Percentiles rank a stretch among this genome's conserved stretches.
phyloP scores from a whole-genome alignment of 768 basidiomycete species.

The Krasilnikovozyma curviuscula region DNA sequence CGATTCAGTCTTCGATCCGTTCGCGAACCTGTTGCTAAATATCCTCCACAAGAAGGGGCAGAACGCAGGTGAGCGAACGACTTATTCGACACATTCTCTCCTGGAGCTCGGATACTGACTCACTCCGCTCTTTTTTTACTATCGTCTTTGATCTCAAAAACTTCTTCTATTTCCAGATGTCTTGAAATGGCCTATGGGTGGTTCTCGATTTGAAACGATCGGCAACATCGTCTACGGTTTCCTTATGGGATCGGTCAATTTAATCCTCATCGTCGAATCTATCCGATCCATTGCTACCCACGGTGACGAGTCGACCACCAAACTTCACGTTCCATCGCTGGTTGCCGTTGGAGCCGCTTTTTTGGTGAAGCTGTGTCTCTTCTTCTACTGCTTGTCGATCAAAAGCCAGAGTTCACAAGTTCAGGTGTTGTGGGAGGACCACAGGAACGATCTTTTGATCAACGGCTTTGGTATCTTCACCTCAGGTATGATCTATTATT shows the following conservation, averaged over 20 bases:
- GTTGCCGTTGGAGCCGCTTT: conserved; percentile 62
- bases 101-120: not conserved
- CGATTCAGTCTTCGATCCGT: conserved; percentile 40
- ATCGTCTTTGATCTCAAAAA: too few relatives aligned
- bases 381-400: conserved; percentile 66
- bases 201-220: conserved; percentile 72
- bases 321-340: conserved; percentile 63
- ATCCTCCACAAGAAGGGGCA: conserved; percentile 57
- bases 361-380: conserved; percentile 76
- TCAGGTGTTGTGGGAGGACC: conserved; percentile 87
- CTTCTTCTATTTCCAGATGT: too few relatives aligned
- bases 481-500: too few relatives aligned
- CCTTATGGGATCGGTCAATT: conserved; percentile 67
- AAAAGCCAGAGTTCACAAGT: conserved; percentile 39
- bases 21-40: conserved; percentile 30
- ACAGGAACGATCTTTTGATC: conserved; percentile 65
- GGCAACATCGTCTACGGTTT: conserved; percentile 71
- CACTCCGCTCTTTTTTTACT: too few relatives aligned
- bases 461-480: conserved; percentile 28
- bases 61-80: conserved; percentile 15
- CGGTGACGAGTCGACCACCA: conserved; percentile 32
- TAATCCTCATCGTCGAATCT: conserved; percentile 79
- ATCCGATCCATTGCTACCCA: conserved; percentile 48
- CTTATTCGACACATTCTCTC: not conserved
- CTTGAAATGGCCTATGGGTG: conserved; percentile 83